Evolutionary conservation across 1,284 basidiomycete species (phyloP), one percentile per base, ranked within the genome.

Genomic region (Exobasidium cylindrosporum): DNA sequence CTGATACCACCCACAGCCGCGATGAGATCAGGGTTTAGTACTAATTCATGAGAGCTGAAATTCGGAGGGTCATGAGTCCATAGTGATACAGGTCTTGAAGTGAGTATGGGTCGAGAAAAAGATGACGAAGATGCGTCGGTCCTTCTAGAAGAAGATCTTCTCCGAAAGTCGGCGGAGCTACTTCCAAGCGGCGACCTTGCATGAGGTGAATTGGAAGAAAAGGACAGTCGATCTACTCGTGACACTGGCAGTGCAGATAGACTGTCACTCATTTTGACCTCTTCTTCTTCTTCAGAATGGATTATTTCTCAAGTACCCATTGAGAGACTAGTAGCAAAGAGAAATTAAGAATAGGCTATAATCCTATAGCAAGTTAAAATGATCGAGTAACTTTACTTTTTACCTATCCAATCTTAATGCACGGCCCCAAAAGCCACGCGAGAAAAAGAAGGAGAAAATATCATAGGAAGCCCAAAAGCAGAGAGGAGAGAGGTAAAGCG

Each of bases 11-110:
- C 61, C 4, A 63, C 26, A 2, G 69, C 31, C 66, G 67, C 26
- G 64, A 66, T 56, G 49, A 71, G 21, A 7, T 71, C 68, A n/a
- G 76, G 76, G 57, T 69, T 74, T 57, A 78, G 65, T 13, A 78
- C 76, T 50, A 78, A 66, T 40, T 76, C 73, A 58, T 72, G 69
- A 24, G 69, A 66, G 0, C 68, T 72, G 54, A 78, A 78, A 57
- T 72, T 77, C 52, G 76, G 76, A 26, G 76, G 76, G 28, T 77
- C 70, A 52, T 78, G 76, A 17, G 69, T 75, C 76, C 76, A 78
- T 1, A 78, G 62, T 23, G 29, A 43, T 11, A 68, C 44, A 3
- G 52, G 50, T 7, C 64, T 55, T 28, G 67, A 66, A 14, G 28
- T 53, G 7, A 64, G 47, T 23, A 31, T 23, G n/a, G 63, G 61